These are phyloP conservation scores for Fonsecaea multimorphosa DNA, from an alignment of 2,329 filamentous ascomycete species.

Conservation along the genomic window DNA sequence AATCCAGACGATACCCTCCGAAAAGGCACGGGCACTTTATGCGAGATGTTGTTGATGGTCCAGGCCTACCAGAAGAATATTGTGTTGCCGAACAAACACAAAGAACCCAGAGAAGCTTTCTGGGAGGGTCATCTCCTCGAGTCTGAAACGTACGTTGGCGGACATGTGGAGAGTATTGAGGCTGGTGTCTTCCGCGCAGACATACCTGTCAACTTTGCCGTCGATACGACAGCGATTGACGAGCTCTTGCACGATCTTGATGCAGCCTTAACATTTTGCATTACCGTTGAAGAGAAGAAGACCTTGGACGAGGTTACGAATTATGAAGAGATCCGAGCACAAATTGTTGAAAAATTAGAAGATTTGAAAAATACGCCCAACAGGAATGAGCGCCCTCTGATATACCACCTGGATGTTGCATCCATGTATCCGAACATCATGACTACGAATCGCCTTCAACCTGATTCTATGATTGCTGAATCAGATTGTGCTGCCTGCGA, in stretches of 20 bases:
- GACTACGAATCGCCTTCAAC: conserved; percentile 97
- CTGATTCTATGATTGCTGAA: conserved; percentile 98
- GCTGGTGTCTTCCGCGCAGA: conserved; percentile 95
- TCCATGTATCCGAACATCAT: conserved; percentile 99
- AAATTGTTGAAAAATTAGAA: conserved; percentile 75
- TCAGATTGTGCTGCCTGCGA: conserved; percentile 96
- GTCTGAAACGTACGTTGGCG: conserved; percentile 96
- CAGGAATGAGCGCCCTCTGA: conserved; percentile 81
- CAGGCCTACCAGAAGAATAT: conserved; percentile 93
- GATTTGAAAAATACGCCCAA: conserved; percentile 82
- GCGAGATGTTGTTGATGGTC: conserved; percentile 99
- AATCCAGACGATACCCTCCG: conserved; percentile 90
- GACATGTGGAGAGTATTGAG: conserved; percentile 98
- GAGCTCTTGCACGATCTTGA: conserved; percentile 87
- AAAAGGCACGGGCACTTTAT: conserved; percentile 97
- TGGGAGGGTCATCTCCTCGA: conserved; percentile 97
- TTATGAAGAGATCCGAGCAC: conserved; percentile 81
- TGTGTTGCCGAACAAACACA: conserved; percentile 93
- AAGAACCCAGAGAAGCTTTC: conserved; percentile 87
- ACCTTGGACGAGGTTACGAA: conserved; percentile 78
- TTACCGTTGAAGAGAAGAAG: conserved; percentile 83
- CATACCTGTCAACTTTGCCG: conserved; percentile 89
- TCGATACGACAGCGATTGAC: conserved; percentile 88
- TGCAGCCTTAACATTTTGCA: conserved; percentile 84
- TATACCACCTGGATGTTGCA: conserved; percentile 97